Evolutionary conservation across 768 basidiomycete genomes (phyloP), one percentile per base, ranked within the genome.

Genomic region (Suillus decipiens): DNA sequence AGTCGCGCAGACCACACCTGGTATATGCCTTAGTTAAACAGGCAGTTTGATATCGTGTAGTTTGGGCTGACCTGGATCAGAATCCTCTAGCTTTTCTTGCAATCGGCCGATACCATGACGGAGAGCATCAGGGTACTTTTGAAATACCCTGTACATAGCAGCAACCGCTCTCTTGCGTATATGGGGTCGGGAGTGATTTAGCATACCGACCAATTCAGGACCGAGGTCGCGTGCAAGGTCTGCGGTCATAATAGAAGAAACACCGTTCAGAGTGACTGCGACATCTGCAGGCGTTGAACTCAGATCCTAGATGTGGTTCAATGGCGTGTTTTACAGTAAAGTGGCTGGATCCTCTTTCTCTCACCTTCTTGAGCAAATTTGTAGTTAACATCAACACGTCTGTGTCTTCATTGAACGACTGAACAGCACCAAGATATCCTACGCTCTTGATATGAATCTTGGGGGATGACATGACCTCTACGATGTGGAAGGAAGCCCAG

Each of bases 321-420:
- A 37, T 71, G 37, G 37, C 8, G 10, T 36, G 17, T n/a, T 19
- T 22, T 19, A 42, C 41, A 19, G 11, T 59, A 28, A n/a, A 36
- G 8, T 28, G 9, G 7, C 17, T 12, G 36, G 37, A 17, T 36
- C 47, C 7, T 22, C 7, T 51, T 28, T 19, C 31, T 70, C 86
- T 64, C 63, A 92, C 95, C 85, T 97, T 97, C 82, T 96, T 96
- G 66, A 96, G 77, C 36, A 94, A 80, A 76, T 99, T 99, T 11
- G 96, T 97, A 3, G 96, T 97, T 54, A 99, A 84, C 85, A 99
- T 97, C 24, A 99, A 87, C 28, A 99, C 96, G 69, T 99, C 97
- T 1, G 97, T 99, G 63, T 96, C 93, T 68, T 93, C 86, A 50
- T 89, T 84, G 75, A 99, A 99, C 1, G 95, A 96, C 77, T 95